phyloP scores from a whole-genome alignment of 2,329 filamentous ascomycete species.

The Cercospora zeina region DNA sequence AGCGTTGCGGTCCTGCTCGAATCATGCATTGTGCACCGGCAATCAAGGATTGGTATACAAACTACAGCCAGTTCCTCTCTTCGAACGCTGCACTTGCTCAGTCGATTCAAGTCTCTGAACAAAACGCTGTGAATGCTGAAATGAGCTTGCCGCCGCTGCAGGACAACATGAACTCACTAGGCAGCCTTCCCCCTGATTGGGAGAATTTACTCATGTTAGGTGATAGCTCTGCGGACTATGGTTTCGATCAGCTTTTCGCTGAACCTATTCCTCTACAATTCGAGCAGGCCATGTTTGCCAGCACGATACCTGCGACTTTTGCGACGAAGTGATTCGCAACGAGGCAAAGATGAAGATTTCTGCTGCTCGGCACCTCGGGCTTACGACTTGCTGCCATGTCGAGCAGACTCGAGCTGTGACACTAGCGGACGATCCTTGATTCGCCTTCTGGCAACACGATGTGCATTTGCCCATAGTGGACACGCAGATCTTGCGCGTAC shows the following conservation, averaged over 20 bases:
- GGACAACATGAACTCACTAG: not conserved
- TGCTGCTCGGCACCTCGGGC: not conserved
- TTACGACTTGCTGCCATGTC: not conserved
- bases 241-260: slow-evolving; percentile 27
- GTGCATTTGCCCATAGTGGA: no score
- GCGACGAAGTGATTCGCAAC: not conserved
- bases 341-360: not conserved
- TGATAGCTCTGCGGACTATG: slow-evolving; percentile 25
- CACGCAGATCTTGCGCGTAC: no score
- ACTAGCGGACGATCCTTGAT: no score
- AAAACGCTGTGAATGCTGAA: not conserved
- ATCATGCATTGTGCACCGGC: slow-evolving; percentile 25
- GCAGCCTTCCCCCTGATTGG: slow-evolving; percentile 17
- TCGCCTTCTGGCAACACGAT: no score
- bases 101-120: not conserved
- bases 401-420: no score
- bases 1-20: slow-evolving; percentile 25
- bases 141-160: not conserved
- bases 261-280: slow-evolving; percentile 20
- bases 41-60: slow-evolving; percentile 29
- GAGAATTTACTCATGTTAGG: slow-evolving; percentile 18
- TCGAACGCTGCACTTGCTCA: slow-evolving; percentile 8
- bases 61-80: slow-evolving; percentile 24
- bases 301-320: not conserved
- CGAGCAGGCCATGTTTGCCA: slow-evolving; percentile 4